Conservation (phyloP, 441 rosid genomes). For the Flueggea neowawraea region DNA sequence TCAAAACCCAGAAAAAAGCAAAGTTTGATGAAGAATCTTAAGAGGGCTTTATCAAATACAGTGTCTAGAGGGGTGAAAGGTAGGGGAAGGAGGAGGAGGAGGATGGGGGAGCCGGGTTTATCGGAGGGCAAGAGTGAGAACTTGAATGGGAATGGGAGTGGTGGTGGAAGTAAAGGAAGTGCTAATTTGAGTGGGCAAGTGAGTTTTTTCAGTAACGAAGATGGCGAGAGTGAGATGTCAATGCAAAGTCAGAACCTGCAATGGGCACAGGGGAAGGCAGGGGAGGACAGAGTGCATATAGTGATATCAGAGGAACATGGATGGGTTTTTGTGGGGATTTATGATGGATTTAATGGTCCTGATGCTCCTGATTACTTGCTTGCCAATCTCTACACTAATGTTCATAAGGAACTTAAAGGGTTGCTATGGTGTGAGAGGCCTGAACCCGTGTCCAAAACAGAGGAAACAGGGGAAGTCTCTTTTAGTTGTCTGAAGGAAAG, state of each 20-base stretch:
- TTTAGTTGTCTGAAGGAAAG: no score
- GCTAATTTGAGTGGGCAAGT: slow-evolving; percentile 30
- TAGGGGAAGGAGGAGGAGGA: slow-evolving; percentile 25
- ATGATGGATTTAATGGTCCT: slow-evolving; percentile 52
- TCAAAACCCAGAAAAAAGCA: slow-evolving; percentile 13
- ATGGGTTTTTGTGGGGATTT: slow-evolving; percentile 50
- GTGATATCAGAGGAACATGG: slow-evolving; percentile 44
- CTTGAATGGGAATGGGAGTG: slow-evolving; percentile 14
- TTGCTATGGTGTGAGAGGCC: slow-evolving; percentile 35
- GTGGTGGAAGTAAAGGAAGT: slow-evolving; percentile 8
- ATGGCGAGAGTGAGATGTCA: slow-evolving; percentile 36
- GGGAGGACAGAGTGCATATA: slow-evolving; percentile 50
- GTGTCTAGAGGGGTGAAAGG: slow-evolving; percentile 28
- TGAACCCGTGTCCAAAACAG: slow-evolving; percentile 13
- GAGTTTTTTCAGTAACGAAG: slow-evolving; percentile 24
- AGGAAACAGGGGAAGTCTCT: slow-evolving; percentile 13
- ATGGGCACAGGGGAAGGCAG: slow-evolving; percentile 63
- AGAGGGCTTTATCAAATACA: slow-evolving; percentile 29
- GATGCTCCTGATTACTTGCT: slow-evolving; percentile 49
- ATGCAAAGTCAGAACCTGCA: slow-evolving; percentile 33
- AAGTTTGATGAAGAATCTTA: slow-evolving; percentile 22
- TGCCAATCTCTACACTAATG: slow-evolving; percentile 33
- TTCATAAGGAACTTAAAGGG: slow-evolving; percentile 41
- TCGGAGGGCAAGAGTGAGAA: slow-evolving; percentile 24
- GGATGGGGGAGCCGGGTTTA: slow-evolving; percentile 46